Percentiles rank a stretch among this genome's conserved stretches.
Conservation (phyloP, 257 asterid species). For the Nicotiana otophora region DNA sequence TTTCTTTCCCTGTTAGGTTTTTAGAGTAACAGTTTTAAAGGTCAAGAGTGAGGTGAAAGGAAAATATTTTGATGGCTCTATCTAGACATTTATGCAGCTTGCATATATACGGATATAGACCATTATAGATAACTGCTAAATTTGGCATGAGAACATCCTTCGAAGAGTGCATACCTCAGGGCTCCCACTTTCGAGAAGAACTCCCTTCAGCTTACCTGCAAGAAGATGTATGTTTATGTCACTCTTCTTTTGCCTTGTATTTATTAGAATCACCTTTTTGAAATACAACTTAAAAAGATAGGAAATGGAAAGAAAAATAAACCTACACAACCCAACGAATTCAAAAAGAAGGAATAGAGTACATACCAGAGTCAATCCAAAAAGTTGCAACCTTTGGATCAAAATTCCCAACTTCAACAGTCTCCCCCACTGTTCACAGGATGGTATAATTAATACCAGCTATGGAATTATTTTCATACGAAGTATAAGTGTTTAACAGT, state of each 20-base stretch:
- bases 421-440: constrained; percentile 68
- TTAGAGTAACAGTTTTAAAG: not conserved
- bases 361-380: constrained; percentile 82
- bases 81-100: not conserved
- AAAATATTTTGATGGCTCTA: not conserved
- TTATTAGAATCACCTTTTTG: not conserved
- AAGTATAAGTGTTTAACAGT: not conserved
- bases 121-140: not conserved
- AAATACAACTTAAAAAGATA: not conserved
- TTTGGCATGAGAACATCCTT: not conserved
- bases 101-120: not conserved
- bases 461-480: not conserved
- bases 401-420: constrained; percentile 47
- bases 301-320: not conserved
- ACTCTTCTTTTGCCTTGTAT: not conserved
- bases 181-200: constrained; percentile 91
- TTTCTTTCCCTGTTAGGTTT: not conserved
- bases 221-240: constrained; percentile 7
- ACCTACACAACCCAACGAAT: not conserved
- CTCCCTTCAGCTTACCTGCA: constrained; percentile 87
- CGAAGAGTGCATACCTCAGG: constrained; percentile 56
- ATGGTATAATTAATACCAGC: constrained; percentile 18
- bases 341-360: not conserved
- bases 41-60: not conserved
- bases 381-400: constrained; percentile 92